Evolutionary conservation across 805 yeast genomes (phyloP).

Genomic region (Teunomyces tritomae): DNA sequence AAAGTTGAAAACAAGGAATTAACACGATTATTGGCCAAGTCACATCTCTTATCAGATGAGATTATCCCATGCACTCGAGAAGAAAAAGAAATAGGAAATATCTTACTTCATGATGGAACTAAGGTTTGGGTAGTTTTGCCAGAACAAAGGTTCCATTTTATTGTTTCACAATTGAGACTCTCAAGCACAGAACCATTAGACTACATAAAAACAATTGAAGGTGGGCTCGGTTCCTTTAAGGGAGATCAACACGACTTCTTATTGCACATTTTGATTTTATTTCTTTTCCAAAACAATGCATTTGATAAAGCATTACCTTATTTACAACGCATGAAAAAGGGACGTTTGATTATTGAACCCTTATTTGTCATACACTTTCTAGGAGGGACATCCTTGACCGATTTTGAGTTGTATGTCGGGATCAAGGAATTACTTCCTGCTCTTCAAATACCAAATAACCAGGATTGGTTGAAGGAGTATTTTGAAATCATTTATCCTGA

Average conservation of each 20-base stretch:
- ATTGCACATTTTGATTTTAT: conserved; percentile 5
- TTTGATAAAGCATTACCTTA: conserved; percentile 5
- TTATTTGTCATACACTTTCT: conserved; percentile 10
- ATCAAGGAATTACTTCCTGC: not conserved
- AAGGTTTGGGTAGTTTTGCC: conserved; percentile 10
- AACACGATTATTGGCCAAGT: not conserved
- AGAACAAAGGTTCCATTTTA: not conserved
- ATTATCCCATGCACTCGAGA: not conserved
- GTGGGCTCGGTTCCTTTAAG: not conserved
- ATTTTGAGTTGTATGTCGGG: conserved; percentile 8
- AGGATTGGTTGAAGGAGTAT: conserved; percentile 5
- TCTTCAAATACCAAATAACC: not conserved
- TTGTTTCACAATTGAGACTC: not conserved
- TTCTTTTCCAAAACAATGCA: conserved; percentile 1
- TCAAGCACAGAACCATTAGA: not conserved
- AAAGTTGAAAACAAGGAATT: not conserved
- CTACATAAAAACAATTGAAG: not conserved
- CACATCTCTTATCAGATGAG: not conserved
- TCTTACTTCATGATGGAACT: conserved; percentile 3
- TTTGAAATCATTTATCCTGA: conserved; percentile 8
- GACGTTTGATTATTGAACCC: conserved; percentile 13
- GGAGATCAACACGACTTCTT: conserved; percentile 9
- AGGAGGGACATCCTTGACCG: not conserved
- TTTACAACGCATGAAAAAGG: conserved; percentile 10
- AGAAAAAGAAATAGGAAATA: conserved; percentile 4